Base-by-base conservation (phyloP, 768 basidiomycete species). In the Lyophyllum decastes region DNA sequence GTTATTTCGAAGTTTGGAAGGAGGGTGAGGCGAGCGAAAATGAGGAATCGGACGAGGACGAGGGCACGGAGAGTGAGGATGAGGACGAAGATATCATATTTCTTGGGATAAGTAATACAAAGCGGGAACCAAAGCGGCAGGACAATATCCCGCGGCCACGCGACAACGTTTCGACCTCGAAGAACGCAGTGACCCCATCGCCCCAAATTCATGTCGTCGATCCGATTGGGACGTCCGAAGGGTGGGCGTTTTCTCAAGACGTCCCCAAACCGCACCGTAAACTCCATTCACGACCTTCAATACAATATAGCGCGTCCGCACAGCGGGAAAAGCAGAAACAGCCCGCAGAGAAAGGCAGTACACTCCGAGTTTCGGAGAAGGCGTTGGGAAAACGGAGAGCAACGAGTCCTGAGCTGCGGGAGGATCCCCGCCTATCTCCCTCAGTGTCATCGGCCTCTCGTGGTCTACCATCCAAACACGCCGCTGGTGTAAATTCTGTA, bases 381-480 rank as follows among this genome's bases (percentile, higher is more conserved):
- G 70, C 70, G 11, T 58, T 71, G 8, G 72, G 73, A 7, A 74
- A 75, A 51, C 70, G 69, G 17, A 66, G 66, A 46, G 72, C 68
- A 6, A 33, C 54, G 21, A 64, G 57, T 35, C 57, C 63, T 38
- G 35, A 38, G 35, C 6, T 9, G 35, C 2, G 16, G 2, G 21
- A 48, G 12, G 19, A 1, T 25, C 40, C 19, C 41, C 48, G 9
- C 35, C 24, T 5, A 2, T 17, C 22, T 11, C 34, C 40, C 25
- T 35, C 45, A 10, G 34, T 46, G 17, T 11, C 44, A 7, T 17
- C 55, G 4, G 10, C 41, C 17, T 25, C 27, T 16, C 40, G 14
- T n/a, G n/a, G n/a, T n/a, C n/a, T n/a, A n/a, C n/a, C n/a, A n/a
- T n/a, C n/a, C n/a, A n/a, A n/a, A n/a, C n/a, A n/a, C n/a, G n/a